Evolutionary conservation across 345 rosid species (phyloP), one percentile per base, ranked within the genome.

Genomic region (Orychophragmus violaceus): DNA sequence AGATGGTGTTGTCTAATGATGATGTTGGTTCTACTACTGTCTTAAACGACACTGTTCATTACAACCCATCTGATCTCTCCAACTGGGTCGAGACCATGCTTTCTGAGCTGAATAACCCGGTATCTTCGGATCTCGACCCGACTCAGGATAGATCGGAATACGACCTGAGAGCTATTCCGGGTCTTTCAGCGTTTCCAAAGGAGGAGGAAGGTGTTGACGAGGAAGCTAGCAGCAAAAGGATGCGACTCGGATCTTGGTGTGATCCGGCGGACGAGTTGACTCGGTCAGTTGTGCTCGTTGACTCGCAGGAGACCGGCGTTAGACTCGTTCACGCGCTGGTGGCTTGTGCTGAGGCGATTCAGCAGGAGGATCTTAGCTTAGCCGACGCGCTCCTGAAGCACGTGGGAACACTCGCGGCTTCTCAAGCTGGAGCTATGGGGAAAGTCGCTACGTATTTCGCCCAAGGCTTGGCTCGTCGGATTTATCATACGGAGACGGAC

Each of bases 221-320:
- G 1, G 81, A 53, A 65, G 51, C 46, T 24, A 68, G 52, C 41
- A 70, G 69, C 35, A 88, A 86, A 33, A 72, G 83, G 50, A 57
- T 84, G 63, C 85, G 78, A 71, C 62, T 66, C 13, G 81, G 63
- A 49, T 49, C 80, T n/a, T 39, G 59, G 5, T 16, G 59, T 21
- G 53, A 59, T 7, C 2, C 67, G 8, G 12, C 49, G 0, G 1
- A 45, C 2, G 84, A 75, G 22, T 75, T 13, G 27, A 61, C 90
- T 59, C 88, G 91, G 2, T 77, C 90, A 0, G 82, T 89, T 3
- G 83, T 92, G 5, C 76, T 92, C 32, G 71, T 89, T 9, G 94
- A 89, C 81, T 84, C 94, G 64, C 94, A 91, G 63, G 95, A 88
- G 61, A 82, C 92, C 32, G 95, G 91, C 27, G 90, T 91, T 14